phyloP scores from a whole-genome alignment of 1,139 yeast genomes.

The Hemisphaericaspora xylofermentans region DNA sequence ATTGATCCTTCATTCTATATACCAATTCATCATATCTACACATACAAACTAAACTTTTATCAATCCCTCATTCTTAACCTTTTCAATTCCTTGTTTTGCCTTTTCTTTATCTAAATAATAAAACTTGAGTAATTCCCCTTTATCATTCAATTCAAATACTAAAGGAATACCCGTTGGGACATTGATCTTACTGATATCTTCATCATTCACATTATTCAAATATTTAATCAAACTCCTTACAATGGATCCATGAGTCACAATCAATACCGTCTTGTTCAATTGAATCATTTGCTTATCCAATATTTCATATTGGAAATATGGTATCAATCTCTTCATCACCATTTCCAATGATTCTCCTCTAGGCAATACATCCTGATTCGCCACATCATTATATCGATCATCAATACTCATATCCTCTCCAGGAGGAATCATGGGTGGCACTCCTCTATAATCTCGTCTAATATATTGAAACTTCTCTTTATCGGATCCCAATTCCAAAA shows the following conservation, averaged over 20 bases:
- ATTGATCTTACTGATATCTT: constrained; percentile 63
- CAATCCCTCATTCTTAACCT: constrained; percentile 60
- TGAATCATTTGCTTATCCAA: constrained; percentile 30
- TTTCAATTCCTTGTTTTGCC: constrained; percentile 63
- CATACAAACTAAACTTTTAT: constrained; percentile 4
- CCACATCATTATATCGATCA: constrained; percentile 40
- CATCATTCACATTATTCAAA: constrained; percentile 55
- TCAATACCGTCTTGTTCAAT: constrained; percentile 48
- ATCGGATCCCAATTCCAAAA: constrained; percentile 56
- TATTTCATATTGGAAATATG: constrained; percentile 50
- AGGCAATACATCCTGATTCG: constrained; percentile 42
- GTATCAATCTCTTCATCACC: constrained; percentile 62
- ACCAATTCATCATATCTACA: no score
- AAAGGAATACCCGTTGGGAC: constrained; percentile 80
- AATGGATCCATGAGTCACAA: constrained; percentile 77
- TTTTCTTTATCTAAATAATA: constrained; percentile 69
- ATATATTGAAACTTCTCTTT: constrained; percentile 54
- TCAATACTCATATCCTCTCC: constrained; percentile 38
- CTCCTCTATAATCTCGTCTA: constrained; percentile 66
- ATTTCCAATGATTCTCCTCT: constrained; percentile 67
- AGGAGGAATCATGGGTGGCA: constrained; percentile 53
- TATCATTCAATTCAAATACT: constrained; percentile 51
- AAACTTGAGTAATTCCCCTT: constrained; percentile 43
- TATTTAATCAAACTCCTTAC: constrained; percentile 67
- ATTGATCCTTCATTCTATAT: no score